phyloP scores from a whole-genome alignment of 2,329 filamentous ascomycete genomes.

The Calycina marina region DNA sequence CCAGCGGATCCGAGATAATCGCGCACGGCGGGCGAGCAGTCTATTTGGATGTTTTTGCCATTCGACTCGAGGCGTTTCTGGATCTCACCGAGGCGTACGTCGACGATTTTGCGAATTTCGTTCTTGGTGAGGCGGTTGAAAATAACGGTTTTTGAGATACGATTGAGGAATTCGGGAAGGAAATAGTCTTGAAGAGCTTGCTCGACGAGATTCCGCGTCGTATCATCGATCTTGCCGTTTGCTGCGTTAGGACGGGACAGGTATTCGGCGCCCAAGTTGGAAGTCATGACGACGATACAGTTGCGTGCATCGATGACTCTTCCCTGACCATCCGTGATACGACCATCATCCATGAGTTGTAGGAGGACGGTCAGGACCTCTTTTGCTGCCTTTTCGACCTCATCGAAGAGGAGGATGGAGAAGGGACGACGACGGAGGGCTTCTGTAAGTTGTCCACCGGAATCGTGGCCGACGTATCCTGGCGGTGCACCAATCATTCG shows the following conservation, averaged over 20 bases:
- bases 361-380: conserved; percentile 91
- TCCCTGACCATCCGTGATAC: conserved; percentile 96
- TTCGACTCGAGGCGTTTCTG: conserved; percentile 83
- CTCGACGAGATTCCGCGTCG: conserved; percentile 82
- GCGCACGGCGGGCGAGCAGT: conserved; percentile 72
- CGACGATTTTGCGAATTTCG: conserved; percentile 93
- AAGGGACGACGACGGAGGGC: conserved; percentile 87
- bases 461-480: conserved; percentile 92
- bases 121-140: conserved; percentile 87
- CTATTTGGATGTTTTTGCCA: conserved; percentile 69
- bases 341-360: conserved; percentile 98
- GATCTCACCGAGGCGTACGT: conserved; percentile 74
- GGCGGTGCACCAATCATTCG: conserved; percentile 97
- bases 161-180: conserved; percentile 95
- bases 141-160: conserved; percentile 90
- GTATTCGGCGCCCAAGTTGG: conserved; percentile 88
- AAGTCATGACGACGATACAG: conserved; percentile 99
- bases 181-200: conserved; percentile 86
- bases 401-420: conserved; percentile 94
- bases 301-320: conserved; percentile 90
- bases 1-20: conserved; percentile 85
- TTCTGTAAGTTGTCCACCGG: conserved; percentile 91
- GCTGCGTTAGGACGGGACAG: conserved; percentile 65
- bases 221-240: conserved; percentile 74
- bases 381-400: conserved; percentile 97